Evolutionary conservation across 169 alveolate genomes (phyloP).

Genomic region (Plasmodium sp.): DNA sequence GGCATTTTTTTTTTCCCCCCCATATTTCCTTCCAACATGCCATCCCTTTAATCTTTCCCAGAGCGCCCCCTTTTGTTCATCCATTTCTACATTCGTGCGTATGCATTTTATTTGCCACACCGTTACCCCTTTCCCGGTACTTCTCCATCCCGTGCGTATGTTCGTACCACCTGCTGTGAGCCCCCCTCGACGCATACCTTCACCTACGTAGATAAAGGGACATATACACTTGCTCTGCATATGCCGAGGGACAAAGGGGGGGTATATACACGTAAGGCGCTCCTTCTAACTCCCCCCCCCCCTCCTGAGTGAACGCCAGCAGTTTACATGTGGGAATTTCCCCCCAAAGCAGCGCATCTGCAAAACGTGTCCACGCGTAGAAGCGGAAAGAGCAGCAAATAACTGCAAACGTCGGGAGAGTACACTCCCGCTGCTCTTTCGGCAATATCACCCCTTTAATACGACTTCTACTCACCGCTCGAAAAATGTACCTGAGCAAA

Average conservation of each 20-base stretch:
- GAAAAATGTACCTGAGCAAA: constrained; percentile 37
- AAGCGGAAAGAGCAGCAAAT: neutral
- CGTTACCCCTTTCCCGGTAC: neutral
- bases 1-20: neutral
- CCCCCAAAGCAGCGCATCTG: neutral
- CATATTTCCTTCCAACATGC: neutral
- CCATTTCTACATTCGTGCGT: neutral
- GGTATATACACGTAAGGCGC: neutral
- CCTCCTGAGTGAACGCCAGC: neutral
- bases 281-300: neutral
- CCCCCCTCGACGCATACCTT: neutral
- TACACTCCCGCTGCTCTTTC: neutral
- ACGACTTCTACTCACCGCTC: neutral
- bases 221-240: neutral
- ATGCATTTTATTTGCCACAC: neutral
- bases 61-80: neutral
- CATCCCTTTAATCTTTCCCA: neutral
- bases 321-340: neutral
- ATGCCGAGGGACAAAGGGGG: neutral
- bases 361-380: neutral
- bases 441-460: too few relatives aligned
- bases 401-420: neutral
- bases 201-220: neutral
- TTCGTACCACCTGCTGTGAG: neutral
- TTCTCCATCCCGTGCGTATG: neutral